Evolutionary conservation across 2,329 filamentous ascomycete genomes (phyloP), one percentile per base, ranked within the genome.

Genomic region (Lithohypha guttulata): DNA sequence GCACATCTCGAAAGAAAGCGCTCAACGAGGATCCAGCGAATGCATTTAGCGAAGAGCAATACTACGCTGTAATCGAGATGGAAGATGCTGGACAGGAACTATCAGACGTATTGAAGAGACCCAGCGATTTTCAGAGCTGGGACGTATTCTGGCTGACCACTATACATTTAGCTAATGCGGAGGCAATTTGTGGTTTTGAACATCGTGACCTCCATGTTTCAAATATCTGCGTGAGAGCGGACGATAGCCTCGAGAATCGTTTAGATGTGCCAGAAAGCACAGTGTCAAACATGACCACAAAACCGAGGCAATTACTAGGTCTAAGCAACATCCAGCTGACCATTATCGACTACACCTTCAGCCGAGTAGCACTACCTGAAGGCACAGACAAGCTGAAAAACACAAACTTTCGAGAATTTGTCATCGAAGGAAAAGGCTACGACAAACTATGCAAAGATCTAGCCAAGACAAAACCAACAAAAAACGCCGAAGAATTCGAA

Each of bases 71-170:
- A 10, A 62, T 79, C 9, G 76, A 80, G 49, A 79, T 80, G 76
- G 69, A 75, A 50, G 72, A 79, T 51, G 76, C 76, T 0, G 76
- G 76, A 2, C 68, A 60, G 14, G 74, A 78, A 49, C 59, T 77
- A 23, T 69, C 72, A 30, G 62, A 61, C 13, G 59, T 64, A 20
- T 47, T 52, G 21, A 62, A 59, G 55, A 57, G 55, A 2, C 63
- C 62, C 0, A 55, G 60, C 3, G 45, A 47, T 14, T 65, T 64
- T 42, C 63, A 70, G 45, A 63, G 71, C 2, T 79, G 74, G 61
- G 76, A 80, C 52, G 67, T 79, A 1, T 81, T 81, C 57, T 81
- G 76, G 77, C 71, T 73, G 11, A 72, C 77, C n/a, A 70, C 70
- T 6, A 62, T 77, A 49, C 69, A 73, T 2, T 57, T 80, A 7